Base-by-base conservation (phyloP, 2,329 filamentous ascomycete genomes). In the Torrubiella hemipterigena region DNA sequence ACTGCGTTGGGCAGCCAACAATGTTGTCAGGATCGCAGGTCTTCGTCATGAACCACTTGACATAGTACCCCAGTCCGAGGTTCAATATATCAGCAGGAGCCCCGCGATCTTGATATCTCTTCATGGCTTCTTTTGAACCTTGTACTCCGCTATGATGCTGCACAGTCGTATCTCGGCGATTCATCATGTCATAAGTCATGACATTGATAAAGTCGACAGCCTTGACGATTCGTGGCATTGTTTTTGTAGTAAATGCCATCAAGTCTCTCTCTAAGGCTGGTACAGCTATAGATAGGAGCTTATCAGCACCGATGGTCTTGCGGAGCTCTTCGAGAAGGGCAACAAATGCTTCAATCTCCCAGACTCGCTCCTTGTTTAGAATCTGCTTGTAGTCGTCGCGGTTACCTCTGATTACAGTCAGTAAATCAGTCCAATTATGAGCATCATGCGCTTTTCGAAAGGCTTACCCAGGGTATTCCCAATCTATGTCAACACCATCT, bases 131-230 rank as follows among this genome's bases (percentile, higher is more conserved):
- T 2, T 69, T 46, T 7, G 75, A 73, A 10, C 59, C 62, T 30
- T 58, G 43, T 16, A 81, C 55, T 6, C 73, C 72, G 8, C 66
- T 69, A 43, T 82, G 77, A 47, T 83, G 79, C 17, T 61, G 65
- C 3, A 78, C 83, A 14, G 62, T 50, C 30, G 58, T 69, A 48
- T 82, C 73, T n/a, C 80, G 69, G 9, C 79, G 73, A 54, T 81
- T 82, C 67, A 80, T 77, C 29, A 84, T 48, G 46, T 84, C 79
- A 48, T 83, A 83, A 7, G 69, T 65, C 77, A 82, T 82, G 39
- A 83, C 55, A 29, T 82, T 82, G 45, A 82, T 60, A 44, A 74
- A 77, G 47, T 83, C 75, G 13, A 81, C 65, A 2, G 62, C 59
- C 10, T 56, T 47, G 57, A 68, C 70, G 41, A 82, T 78, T 34